Evolutionary conservation across 2,329 filamentous ascomycete species (phyloP).

Genomic region (Paraconiothyrium sp.): DNA sequence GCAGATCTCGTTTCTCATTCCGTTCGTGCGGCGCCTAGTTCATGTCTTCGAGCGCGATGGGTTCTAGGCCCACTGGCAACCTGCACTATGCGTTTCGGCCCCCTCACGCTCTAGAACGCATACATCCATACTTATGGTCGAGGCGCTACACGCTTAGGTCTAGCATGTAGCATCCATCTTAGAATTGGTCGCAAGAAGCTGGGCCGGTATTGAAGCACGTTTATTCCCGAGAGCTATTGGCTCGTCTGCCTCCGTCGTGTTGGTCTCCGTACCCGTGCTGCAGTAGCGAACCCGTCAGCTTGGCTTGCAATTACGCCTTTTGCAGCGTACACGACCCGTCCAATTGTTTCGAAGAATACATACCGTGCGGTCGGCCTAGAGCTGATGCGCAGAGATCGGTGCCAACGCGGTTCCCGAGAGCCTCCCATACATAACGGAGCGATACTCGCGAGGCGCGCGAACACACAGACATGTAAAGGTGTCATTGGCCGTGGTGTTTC

Average conservation of each 20-base stretch:
- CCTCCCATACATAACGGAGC: background rate
- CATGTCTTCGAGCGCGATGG: background rate
- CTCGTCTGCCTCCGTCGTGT: background rate
- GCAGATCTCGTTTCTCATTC: background rate
- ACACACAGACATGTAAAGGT: background rate
- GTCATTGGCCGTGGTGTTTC: background rate
- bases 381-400: background rate
- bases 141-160: background rate
- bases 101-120: background rate
- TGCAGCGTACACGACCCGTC: background rate
- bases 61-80: background rate
- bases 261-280: background rate
- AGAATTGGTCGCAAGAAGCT: background rate
- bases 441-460: background rate
- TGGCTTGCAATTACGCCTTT: background rate
- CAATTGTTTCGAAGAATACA: background rate
- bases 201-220: background rate
- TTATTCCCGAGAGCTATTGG: background rate
- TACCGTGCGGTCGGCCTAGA: background rate
- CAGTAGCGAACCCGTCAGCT: constrained; percentile 4
- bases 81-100: background rate
- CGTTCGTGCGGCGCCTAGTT: background rate
- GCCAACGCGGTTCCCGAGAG: background rate
- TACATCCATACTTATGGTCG: background rate
- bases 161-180: background rate